Base-by-base conservation (phyloP, 1,139 yeast genomes). In the Maudiozyma humilis region DNA sequence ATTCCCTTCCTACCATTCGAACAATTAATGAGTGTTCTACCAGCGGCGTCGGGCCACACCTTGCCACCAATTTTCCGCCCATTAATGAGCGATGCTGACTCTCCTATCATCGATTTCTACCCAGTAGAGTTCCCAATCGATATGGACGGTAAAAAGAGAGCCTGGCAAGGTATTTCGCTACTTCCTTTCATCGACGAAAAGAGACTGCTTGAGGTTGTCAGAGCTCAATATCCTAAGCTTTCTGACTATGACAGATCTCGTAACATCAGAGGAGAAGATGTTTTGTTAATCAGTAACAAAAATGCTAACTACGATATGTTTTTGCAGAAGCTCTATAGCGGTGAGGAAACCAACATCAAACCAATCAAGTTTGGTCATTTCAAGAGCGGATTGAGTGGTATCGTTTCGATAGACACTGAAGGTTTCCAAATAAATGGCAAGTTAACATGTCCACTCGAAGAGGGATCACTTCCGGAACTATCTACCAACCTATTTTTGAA, bases 11-110 rank as follows among this genome's bases (percentile, higher is more conserved):
- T 78, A 53, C 99, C 99, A 1, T 93, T 75, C 64, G 99, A 93
- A 62, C 99, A 93, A 67, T 75, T 93, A 56, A 89, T 93, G 96
- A 83, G 96, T 56, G 98, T 93, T 18, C 69, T 93, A 54, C 98
- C 99, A 0, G 96, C 97, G 1, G 96, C 95, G 2, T 86, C 96
- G 1, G 85, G 88, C n/a, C 95, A 87, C 58, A 82, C 84, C 4
- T 69, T 93, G 35, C 99, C 99, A 0, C 79, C 75, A 44, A 78
- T 86, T 2, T 86, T 91, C 65, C 74, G 93, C 47, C 81, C 83
- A 1, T 68, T 93, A 53, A 89, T 89, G 97, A 77, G 80, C 12
- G 78, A 81, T 32, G 76, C 82, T 0, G 77, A 78, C 42, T 85
- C 95, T 46, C 94, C 84, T 44, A 87, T 89, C 51, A 80, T 86